phyloP scores from a whole-genome alignment of 768 basidiomycete genomes.

The Trametes cinnabarina region DNA sequence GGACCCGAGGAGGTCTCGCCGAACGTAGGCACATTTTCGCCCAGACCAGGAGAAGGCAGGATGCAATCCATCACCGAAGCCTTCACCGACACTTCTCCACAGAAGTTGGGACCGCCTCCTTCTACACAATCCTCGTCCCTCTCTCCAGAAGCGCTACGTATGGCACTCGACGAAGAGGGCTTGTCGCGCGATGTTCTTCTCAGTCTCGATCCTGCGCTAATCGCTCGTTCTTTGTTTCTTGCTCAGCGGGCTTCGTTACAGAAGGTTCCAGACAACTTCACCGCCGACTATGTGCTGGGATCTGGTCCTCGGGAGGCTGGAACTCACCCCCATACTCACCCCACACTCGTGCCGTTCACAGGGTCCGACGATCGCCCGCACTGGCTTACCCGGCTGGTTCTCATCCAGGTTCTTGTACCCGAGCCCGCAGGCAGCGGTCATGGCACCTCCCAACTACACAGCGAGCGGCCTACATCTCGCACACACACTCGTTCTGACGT shows the following conservation, averaged over 20 bases:
- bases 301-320: slow-evolving; percentile 24
- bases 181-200: slow-evolving; percentile 67
- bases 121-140: not conserved
- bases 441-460: slow-evolving; percentile 33
- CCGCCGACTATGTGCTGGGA: slow-evolving; percentile 43
- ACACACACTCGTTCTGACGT: slow-evolving; percentile 73
- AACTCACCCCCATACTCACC: slow-evolving; percentile 3
- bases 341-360: slow-evolving; percentile 43
- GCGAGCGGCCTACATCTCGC: slow-evolving; percentile 43
- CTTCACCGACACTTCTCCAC: slow-evolving; percentile 16
- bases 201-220: slow-evolving; percentile 54
- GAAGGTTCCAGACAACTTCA: slow-evolving; percentile 51
- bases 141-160: slow-evolving; percentile 40
- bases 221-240: slow-evolving; percentile 61
- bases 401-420: slow-evolving; percentile 67
- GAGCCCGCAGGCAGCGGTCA: slow-evolving; percentile 44
- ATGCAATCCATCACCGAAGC: slow-evolving; percentile 31
- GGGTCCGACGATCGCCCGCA: slow-evolving; percentile 72
- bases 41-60: slow-evolving; percentile 26
- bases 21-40: slow-evolving; percentile 31
- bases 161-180: slow-evolving; percentile 58
- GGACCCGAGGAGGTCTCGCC: slow-evolving; percentile 18
- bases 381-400: slow-evolving; percentile 74
- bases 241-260: slow-evolving; percentile 55
- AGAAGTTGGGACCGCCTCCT: slow-evolving; percentile 7